phyloP scores from a whole-genome alignment of 23 red algal genomes.

The Cyanidiococcus yangmingshanensis region DNA sequence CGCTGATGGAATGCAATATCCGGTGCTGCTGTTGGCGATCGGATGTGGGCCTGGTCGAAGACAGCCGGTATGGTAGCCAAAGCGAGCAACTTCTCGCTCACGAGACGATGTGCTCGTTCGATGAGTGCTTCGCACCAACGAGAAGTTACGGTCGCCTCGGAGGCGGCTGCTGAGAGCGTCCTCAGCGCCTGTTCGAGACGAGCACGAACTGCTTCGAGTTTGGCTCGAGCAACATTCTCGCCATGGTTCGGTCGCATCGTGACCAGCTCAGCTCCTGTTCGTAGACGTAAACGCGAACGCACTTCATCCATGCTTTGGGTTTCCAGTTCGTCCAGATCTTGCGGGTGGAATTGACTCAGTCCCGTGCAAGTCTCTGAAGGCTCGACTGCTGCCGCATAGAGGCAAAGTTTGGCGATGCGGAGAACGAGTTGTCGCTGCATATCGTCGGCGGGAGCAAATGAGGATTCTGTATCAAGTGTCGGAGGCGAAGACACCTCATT shows the following conservation, averaged over 20 bases:
- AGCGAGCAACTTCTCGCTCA: background rate
- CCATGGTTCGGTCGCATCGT: background rate
- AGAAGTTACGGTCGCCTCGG: background rate
- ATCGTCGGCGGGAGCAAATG: background rate
- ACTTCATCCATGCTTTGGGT: background rate
- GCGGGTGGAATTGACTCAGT: background rate
- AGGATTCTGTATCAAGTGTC: background rate
- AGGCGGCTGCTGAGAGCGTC: background rate
- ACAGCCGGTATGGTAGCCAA: background rate
- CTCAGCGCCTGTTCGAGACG: background rate
- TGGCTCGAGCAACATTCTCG: background rate
- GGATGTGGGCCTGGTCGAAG: background rate
- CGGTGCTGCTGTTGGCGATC: background rate
- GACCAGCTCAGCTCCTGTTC: background rate
- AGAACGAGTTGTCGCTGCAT: background rate
- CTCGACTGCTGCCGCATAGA: constrained; percentile 15
- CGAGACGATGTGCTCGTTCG: background rate
- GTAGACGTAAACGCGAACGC: background rate
- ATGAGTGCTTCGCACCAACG: background rate
- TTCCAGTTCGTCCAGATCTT: background rate
- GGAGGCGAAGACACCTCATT: background rate
- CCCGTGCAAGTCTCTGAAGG: background rate
- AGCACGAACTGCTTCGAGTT: background rate
- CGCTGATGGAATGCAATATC: too few relatives aligned
- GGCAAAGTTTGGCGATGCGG: constrained; percentile 10